Base-by-base conservation (phyloP, 495 filamentous ascomycete species). In the Penicillium verhagenii region DNA sequence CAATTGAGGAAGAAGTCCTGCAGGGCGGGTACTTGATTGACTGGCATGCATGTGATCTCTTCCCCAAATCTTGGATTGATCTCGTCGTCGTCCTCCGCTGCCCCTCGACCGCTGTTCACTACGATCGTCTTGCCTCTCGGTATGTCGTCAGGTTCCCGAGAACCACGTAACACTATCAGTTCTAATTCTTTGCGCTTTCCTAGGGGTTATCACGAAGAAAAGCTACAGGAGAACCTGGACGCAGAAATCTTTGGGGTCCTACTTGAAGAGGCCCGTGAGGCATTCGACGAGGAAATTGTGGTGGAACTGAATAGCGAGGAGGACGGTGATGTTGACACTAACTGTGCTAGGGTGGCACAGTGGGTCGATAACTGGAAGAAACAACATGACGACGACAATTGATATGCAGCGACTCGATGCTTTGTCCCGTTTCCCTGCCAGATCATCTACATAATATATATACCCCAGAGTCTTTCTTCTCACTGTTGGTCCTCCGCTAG, bases 21-120 rank as follows among this genome's bases (percentile, higher is more conserved):
- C 69, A 81, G 23, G 95, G 95, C 54, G 95, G 95, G 14, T 88
- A 84, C 67, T 83, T 99, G 64, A 89, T 99, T 59, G 95, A 99
- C 72, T 99, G 93, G 94, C 94, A 99, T 70, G 92, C 91, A 1
- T 97, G 93, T 72, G 95, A 99, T 65, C 74, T 97, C 26, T 97
- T 99, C 67, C 93, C 95, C 20, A 84, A 88, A 67, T 86, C 87
- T 64, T 96, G 91, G 90, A 88, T 97, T 61, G 95, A 99, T 65
- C 82, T 99, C 2, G 93, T 97, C 1, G 89, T 97, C 4, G 95
- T 97, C 55, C 70, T 99, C 51, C 80, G 95, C 13, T 90, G 86
- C 49, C 84, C 91, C 48, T 86, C 88, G 23, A 86, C 80, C 26
- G 67, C 68, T 31, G 73, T 87, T 43, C 79, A 96, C 28, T 97